Base-by-base conservation (phyloP, 805 yeast genomes). In the Ogataea corticis region DNA sequence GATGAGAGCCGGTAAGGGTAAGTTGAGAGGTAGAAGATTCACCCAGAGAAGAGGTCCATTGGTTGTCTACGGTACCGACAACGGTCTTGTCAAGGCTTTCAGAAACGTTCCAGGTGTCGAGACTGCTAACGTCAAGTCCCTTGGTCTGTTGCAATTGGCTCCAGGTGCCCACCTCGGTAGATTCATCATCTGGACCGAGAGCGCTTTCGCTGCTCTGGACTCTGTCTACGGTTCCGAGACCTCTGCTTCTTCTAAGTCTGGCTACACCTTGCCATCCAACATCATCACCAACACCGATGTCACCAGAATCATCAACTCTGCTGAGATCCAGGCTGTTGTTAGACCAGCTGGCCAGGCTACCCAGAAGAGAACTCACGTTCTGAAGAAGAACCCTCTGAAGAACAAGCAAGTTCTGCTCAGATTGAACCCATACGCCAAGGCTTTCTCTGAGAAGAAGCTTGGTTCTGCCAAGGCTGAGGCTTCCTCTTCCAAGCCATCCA, bases 161-260 rank as follows among this genome's bases (percentile, higher is more conserved):
- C 99, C 99, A 76, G 99, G 99, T 86, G 96, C 98, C 72, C 99
- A 94, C 83, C 81, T 94, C 69, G 99, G 99, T 82, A 91, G 99
- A 85, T 94, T 94, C 70, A 86, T 94, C 70, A 89, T 94, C 89
- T 94, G 99, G 99, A 91, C 99, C 71, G 96, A 91, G 82, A 79
- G 89, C 72, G 99, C 99, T 72, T 90, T 94, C 75, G 86, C 91
- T 72, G 83, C 91, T 68, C 83, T 94, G 71, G 99, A 94, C 83
- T 79, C 90, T 59, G 87, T 94, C 81, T 94, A 94, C 94, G 96
- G 96, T 73, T 82, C 96, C 60, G 95, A 86, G 71, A 71, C 91
- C 66, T 82, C 85, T 71, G 80, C 83, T 65, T 82, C 94, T 48
- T 69, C 87, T 68, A 91, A 91, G 83, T 73, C 90, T 63, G 87